Conservation (phyloP, 441 rosid genomes). For the Iberis amara region DNA sequence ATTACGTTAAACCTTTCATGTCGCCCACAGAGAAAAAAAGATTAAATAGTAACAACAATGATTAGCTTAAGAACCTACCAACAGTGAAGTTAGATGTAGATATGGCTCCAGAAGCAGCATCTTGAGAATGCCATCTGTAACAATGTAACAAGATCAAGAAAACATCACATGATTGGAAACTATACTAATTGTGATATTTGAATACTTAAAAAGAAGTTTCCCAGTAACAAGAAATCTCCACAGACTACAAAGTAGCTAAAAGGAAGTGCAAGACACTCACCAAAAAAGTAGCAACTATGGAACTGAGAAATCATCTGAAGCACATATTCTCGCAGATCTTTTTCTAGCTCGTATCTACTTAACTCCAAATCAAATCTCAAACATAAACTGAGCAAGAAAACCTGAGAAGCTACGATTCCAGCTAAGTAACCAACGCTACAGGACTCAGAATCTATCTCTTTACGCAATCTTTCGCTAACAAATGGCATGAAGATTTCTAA, state of each 20-base stretch:
- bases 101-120: slow-evolving; percentile 54
- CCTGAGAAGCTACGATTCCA: slow-evolving; percentile 63
- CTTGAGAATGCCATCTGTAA: slow-evolving; percentile 47
- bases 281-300: slow-evolving; percentile 41
- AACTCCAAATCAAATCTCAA: slow-evolving; percentile 41
- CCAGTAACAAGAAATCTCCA: background rate
- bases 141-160: slow-evolving; percentile 21
- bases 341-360: slow-evolving; percentile 33
- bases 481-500: slow-evolving; percentile 50
- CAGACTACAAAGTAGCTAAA: background rate
- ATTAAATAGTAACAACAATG: background rate
- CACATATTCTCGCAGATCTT: slow-evolving; percentile 36
- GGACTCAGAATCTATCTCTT: slow-evolving; percentile 33
- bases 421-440: slow-evolving; percentile 42
- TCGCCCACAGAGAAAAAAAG: slow-evolving; percentile 2
- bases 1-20: background rate
- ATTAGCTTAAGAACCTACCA: slow-evolving; percentile 42
- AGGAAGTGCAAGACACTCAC: slow-evolving; percentile 26
- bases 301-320: slow-evolving; percentile 43
- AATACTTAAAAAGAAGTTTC: background rate
- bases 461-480: slow-evolving; percentile 37
- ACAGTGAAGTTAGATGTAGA: slow-evolving; percentile 40
- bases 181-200: background rate
- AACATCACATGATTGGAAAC: background rate
- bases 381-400: slow-evolving; percentile 47